Conservation (phyloP, 345 rosid species). For the Rhizophora apiculata region DNA sequence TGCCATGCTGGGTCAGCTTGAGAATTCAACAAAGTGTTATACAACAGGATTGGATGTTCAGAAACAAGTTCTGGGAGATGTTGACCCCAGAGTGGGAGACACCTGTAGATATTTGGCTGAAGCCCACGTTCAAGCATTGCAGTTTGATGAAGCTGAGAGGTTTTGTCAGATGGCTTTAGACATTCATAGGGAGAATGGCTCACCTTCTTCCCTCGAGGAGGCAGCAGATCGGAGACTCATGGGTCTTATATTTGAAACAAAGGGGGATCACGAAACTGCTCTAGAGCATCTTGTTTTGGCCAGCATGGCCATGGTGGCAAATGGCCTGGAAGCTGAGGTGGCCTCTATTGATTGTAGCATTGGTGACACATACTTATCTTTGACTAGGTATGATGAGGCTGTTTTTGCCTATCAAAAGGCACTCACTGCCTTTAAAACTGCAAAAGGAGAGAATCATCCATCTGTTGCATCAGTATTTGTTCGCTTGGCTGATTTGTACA, state of each 20-base stretch:
- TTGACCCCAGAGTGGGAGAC: constrained; percentile 74
- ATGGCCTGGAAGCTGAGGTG: constrained; percentile 65
- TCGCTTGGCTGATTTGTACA: constrained; percentile 79
- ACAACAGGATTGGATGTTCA: constrained; percentile 90
- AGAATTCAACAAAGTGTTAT: constrained; percentile 68
- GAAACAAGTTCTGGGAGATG: constrained; percentile 76
- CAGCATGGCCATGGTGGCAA: constrained; percentile 86
- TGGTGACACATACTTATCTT: constrained; percentile 79
- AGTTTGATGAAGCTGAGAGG: constrained; percentile 77
- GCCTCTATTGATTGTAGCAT: constrained; percentile 87
- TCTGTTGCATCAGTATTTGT: constrained; percentile 75
- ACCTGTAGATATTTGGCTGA: constrained; percentile 89
- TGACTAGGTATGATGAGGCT: constrained; percentile 88
- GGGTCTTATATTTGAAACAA: constrained; percentile 84
- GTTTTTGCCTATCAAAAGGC: constrained; percentile 86
- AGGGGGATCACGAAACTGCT: constrained; percentile 82
- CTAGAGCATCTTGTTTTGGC: constrained; percentile 91
- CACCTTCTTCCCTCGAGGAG: constrained; percentile 65
- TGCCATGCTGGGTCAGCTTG: constrained; percentile 78
- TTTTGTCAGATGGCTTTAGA: constrained; percentile 82
- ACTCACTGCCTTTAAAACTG: constrained; percentile 62
- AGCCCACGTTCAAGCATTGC: constrained; percentile 90
- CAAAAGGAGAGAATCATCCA: constrained; percentile 78
- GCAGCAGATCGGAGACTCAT: constrained; percentile 86
- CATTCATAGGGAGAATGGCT: constrained; percentile 65